phyloP scores from a whole-genome alignment of 2,329 filamentous ascomycete species.

The Penicillium paneum region DNA sequence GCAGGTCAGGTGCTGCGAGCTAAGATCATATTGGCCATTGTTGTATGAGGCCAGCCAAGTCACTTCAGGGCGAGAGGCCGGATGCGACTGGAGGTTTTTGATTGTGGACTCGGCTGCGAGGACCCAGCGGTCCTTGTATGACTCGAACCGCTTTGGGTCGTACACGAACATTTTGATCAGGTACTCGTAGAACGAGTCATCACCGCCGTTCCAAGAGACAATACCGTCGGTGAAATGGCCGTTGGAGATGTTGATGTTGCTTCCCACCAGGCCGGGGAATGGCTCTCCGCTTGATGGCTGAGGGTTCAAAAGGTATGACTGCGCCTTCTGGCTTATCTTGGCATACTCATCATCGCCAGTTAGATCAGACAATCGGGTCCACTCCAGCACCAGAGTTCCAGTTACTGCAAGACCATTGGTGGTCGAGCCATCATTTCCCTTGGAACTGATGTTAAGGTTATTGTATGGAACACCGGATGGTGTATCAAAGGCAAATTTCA shows the following conservation, averaged over 20 bases:
- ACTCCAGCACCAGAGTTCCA: conserved; percentile 78
- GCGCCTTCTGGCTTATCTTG: conserved; percentile 61
- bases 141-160: conserved; percentile 60
- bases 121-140: conserved; percentile 72
- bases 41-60: conserved; percentile 57
- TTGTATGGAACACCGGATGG: conserved; percentile 72
- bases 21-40: conserved; percentile 34
- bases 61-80: conserved; percentile 62
- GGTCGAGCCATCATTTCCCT: conserved; percentile 48
- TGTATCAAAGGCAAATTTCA: conserved; percentile 77
- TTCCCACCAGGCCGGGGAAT: conserved; percentile 73
- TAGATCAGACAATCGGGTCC: conserved; percentile 75
- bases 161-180: conserved; percentile 90
- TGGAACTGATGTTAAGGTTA: conserved; percentile 58
- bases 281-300: conserved; percentile 62
- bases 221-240: conserved; percentile 64
- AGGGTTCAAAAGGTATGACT: conserved; percentile 68
- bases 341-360: conserved; percentile 66
- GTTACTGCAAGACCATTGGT: conserved; percentile 72
- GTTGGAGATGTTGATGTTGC: conserved; percentile 59
- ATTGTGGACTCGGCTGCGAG: conserved; percentile 73
- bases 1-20: conserved; percentile 61
- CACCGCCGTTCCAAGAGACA: conserved; percentile 75
- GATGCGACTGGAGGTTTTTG: conserved; percentile 65
- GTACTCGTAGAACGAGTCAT: conserved; percentile 84